Percentiles rank a stretch among this genome's conserved stretches.
These are phyloP conservation scores for Sanghuangporus sanghuang DNA, from an alignment of 1,284 basidiomycete genomes.

Conservation along the genomic window DNA sequence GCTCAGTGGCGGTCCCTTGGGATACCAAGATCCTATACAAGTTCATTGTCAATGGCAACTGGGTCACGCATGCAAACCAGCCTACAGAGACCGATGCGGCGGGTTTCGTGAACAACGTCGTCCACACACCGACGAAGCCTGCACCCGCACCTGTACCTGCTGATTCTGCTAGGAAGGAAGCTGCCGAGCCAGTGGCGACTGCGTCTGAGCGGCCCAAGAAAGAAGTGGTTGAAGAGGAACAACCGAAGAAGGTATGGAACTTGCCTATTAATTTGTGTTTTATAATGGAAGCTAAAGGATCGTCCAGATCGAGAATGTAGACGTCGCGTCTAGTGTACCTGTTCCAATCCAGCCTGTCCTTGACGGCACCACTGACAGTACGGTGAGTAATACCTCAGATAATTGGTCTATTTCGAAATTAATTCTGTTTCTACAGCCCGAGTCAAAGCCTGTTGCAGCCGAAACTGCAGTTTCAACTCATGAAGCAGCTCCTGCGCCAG, in stretches of 20 bases:
- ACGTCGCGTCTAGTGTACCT: slow-evolving; percentile 28
- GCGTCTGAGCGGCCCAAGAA: not conserved
- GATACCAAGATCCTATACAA: slow-evolving; percentile 64
- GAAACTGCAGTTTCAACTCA: slow-evolving; percentile 11
- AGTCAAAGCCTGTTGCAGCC: not conserved
- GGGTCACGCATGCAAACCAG: slow-evolving; percentile 50
- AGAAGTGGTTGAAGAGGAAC: not conserved
- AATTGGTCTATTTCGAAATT: not conserved
- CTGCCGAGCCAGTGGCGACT: not conserved
- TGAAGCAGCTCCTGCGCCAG: slow-evolving; percentile 4
- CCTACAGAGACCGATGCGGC: slow-evolving; percentile 57
- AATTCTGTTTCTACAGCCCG: not conserved
- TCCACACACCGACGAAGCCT: slow-evolving; percentile 53
- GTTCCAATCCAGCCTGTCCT: slow-evolving; percentile 35
- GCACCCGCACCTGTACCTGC: not conserved
- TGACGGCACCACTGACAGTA: slow-evolving; percentile 27
- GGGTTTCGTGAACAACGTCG: slow-evolving; percentile 73
- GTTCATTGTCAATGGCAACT: slow-evolving; percentile 72
- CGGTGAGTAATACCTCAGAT: slow-evolving; percentile 21
- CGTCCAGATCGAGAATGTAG: not conserved
- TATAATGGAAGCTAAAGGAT: not conserved
- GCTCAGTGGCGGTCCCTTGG: slow-evolving; percentile 55
- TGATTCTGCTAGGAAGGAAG: not conserved
- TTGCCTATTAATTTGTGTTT: not conserved
- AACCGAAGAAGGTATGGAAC: not conserved